phyloP scores from a whole-genome alignment of 345 rosid genomes.

The Eucalyptus urophylla region DNA sequence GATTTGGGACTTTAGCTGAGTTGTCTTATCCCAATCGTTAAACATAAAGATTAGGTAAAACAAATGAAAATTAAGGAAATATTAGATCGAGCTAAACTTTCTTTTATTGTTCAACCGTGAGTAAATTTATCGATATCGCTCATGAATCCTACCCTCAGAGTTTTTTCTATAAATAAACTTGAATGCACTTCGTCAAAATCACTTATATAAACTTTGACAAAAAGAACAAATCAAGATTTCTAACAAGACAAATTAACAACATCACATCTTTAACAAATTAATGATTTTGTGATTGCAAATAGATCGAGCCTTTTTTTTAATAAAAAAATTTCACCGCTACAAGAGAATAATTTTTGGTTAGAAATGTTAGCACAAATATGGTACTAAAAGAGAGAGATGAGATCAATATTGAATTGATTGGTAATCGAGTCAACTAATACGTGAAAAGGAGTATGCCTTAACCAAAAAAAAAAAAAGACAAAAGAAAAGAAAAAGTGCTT shows the following conservation, averaged over 20 bases:
- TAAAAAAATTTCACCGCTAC: neutral
- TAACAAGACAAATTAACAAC: neutral
- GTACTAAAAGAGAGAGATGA: neutral
- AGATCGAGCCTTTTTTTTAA: neutral
- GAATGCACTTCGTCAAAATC: neutral
- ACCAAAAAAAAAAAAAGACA: neutral
- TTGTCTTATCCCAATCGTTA: neutral
- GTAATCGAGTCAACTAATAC: neutral
- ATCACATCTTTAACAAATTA: neutral
- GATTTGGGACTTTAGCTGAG: neutral
- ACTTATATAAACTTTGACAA: neutral
- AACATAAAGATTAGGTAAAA: neutral
- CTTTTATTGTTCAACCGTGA: neutral
- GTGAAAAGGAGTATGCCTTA: neutral
- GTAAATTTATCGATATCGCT: rapidly evolving
- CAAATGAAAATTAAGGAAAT: neutral
- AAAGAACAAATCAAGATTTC: neutral
- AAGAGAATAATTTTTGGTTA: neutral
- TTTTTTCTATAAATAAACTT: neutral
- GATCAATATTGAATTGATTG: neutral
- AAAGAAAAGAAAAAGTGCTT: neutral
- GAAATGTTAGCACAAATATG: neutral
- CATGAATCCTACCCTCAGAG: neutral
- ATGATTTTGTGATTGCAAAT: neutral
- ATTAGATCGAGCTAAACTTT: neutral